Conservation (phyloP, 768 basidiomycete species). For the Xerocomus potaroensis region DNA sequence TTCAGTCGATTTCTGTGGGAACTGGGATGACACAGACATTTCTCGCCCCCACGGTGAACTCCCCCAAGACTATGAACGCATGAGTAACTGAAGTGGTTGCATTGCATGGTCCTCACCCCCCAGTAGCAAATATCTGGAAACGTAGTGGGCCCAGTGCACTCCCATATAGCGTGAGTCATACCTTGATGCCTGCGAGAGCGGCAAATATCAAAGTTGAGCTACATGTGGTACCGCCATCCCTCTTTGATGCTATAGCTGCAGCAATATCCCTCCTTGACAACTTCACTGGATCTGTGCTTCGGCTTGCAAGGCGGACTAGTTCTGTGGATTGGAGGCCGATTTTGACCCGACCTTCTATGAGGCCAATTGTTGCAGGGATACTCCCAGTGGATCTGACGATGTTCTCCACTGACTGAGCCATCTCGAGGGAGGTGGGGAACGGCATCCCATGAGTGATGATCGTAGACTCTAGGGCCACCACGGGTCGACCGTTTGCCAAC, state of each 20-base stretch:
- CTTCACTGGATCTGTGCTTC: constrained; percentile 47
- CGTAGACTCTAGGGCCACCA: constrained; percentile 91
- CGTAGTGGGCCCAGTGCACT: constrained; percentile 7
- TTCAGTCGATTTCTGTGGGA: constrained; percentile 1
- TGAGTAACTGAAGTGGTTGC: constrained; percentile 1
- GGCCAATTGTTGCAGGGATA: constrained; percentile 88
- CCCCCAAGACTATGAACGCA: constrained; percentile 60
- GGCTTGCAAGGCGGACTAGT: constrained; percentile 64
- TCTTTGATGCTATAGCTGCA: constrained; percentile 60
- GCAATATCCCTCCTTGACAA: constrained; percentile 80
- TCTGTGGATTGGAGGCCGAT: constrained; percentile 70
- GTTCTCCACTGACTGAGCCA: constrained; percentile 65
- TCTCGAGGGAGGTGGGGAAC: constrained; percentile 68
- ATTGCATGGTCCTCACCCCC: constrained; percentile 57
- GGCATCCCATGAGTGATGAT: constrained; percentile 93
- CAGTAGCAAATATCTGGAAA: constrained; percentile 79
- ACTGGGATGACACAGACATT: constrained; percentile 37
- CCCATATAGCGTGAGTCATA: constrained; percentile 21
- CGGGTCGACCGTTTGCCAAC: constrained; percentile 53
- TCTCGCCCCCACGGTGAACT: constrained; percentile 75
- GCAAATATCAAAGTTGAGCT: constrained; percentile 72
- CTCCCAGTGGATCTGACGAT: constrained; percentile 72
- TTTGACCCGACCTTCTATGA: constrained; percentile 80
- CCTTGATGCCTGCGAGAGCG: constrained; percentile 83
- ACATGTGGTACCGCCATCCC: constrained; percentile 80